Evolutionary conservation across 2,329 filamentous ascomycete species (phyloP).

Genomic region (Hyphodiscus sp.): DNA sequence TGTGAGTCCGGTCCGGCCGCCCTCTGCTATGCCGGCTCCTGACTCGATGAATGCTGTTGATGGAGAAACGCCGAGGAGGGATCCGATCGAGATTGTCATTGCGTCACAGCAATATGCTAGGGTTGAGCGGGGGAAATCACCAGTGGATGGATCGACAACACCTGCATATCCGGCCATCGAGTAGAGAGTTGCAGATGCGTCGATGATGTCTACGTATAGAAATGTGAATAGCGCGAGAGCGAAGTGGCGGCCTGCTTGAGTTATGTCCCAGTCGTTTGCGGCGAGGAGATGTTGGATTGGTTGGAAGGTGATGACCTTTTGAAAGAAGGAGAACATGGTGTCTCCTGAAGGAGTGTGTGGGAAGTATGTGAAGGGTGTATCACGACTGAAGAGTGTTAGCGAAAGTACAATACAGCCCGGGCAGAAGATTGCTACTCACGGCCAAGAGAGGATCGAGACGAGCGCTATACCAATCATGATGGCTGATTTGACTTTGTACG

Average conservation of each 20-base stretch:
- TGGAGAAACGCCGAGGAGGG: slow-evolving; percentile 62
- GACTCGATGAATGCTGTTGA: slow-evolving; percentile 72
- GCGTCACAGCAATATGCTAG: slow-evolving; percentile 72
- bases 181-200: slow-evolving; percentile 71
- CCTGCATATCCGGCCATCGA: slow-evolving; percentile 75
- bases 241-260: slow-evolving; percentile 48
- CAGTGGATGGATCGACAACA: slow-evolving; percentile 55
- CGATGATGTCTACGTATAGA: slow-evolving; percentile 73
- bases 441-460: slow-evolving; percentile 70
- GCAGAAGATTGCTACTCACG: slow-evolving; percentile 38
- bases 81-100: slow-evolving; percentile 63
- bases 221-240: slow-evolving; percentile 69
- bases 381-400: slow-evolving; percentile 38
- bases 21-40: slow-evolving; percentile 69
- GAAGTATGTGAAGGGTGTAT: slow-evolving; percentile 67
- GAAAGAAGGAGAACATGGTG: slow-evolving; percentile 64
- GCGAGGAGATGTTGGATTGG: slow-evolving; percentile 58
- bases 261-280: slow-evolving; percentile 60
- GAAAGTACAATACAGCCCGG: not conserved
- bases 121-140: slow-evolving; percentile 82
- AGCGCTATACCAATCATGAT: slow-evolving; percentile 68
- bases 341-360: slow-evolving; percentile 59
- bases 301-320: slow-evolving; percentile 63
- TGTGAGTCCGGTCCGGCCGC: slow-evolving; percentile 66
- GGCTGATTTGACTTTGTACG: slow-evolving; percentile 68